These are phyloP conservation scores for Diaporthe ampelina DNA, from an alignment of 2,329 filamentous ascomycete species.

Conservation along the genomic window DNA sequence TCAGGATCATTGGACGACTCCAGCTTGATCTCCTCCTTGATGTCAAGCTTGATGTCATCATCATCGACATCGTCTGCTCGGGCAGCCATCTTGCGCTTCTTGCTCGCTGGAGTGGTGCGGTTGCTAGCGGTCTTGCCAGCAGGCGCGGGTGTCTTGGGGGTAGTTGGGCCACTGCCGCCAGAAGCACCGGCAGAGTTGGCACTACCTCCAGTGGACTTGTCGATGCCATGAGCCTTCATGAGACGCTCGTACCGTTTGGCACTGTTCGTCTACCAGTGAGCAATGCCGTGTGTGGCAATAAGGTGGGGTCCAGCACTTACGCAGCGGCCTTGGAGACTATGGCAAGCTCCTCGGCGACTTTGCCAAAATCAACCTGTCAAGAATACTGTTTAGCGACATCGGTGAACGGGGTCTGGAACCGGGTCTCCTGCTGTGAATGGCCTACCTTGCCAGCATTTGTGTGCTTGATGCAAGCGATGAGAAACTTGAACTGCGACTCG, in stretches of 20 bases:
- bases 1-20: constrained; percentile 41
- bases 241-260: constrained; percentile 78
- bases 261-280: constrained; percentile 53
- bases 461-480: constrained; percentile 75
- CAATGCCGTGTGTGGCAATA: neutral
- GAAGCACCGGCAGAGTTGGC: constrained; percentile 40
- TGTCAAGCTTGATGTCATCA: constrained; percentile 40
- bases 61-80: constrained; percentile 41
- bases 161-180: constrained; percentile 32
- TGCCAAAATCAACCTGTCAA: constrained; percentile 72
- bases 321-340: constrained; percentile 78
- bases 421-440: neutral
- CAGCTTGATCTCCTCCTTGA: constrained; percentile 38
- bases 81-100: constrained; percentile 45
- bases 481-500: constrained; percentile 73
- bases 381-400: constrained; percentile 40
- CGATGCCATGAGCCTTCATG: constrained; percentile 70
- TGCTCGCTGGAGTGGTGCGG: constrained; percentile 39
- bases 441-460: constrained; percentile 72
- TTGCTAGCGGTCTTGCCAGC: constrained; percentile 35
- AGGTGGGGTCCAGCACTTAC: constrained; percentile 63
- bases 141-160: constrained; percentile 31
- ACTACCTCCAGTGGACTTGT: constrained; percentile 45
- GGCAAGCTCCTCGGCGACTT: constrained; percentile 73
- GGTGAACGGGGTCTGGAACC: no score